Percentiles rank a stretch among this genome's conserved stretches.
These are phyloP conservation scores for Trypanosomatidae sp. DNA, from an alignment of 208 protist genomes.

Conservation along the genomic window DNA sequence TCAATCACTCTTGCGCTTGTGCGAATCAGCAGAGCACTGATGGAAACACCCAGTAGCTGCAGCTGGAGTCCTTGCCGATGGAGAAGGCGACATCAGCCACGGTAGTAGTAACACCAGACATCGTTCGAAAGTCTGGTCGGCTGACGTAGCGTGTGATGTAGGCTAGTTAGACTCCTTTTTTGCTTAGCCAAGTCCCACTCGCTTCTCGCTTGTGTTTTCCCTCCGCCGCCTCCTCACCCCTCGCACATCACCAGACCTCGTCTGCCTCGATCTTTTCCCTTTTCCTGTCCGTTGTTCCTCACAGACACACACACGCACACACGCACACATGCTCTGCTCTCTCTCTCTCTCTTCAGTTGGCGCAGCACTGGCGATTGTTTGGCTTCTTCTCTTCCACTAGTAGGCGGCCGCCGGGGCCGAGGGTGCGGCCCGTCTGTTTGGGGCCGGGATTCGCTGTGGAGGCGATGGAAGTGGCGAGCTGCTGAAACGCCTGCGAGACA, in stretches of 20 bases:
- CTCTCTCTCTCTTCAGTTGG: constrained; percentile 11
- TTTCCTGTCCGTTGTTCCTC: background rate
- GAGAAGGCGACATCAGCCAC: background rate
- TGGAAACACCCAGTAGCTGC: background rate
- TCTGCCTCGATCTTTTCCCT: background rate
- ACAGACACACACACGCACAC: background rate
- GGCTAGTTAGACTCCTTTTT: background rate
- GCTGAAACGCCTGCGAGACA: constrained; percentile 80
- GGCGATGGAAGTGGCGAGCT: constrained; percentile 74
- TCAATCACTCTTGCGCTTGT: background rate
- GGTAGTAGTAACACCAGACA: background rate
- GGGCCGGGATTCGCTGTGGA: constrained; percentile 37
- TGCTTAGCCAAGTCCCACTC: background rate
- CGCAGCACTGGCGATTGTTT: constrained; percentile 28
- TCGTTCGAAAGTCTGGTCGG: background rate
- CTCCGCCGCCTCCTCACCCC: background rate
- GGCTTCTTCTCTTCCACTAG: constrained; percentile 16
- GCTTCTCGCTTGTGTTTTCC: background rate
- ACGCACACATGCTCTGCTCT: background rate
- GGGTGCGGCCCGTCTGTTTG: constrained; percentile 17
- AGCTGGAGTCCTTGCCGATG: background rate
- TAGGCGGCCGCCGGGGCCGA: constrained; percentile 28
- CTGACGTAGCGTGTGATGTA: background rate
- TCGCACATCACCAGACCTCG: background rate
- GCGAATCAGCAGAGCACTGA: background rate